Conservation (phyloP, 2,329 filamentous ascomycete species). For the Whalleya microplaca region DNA sequence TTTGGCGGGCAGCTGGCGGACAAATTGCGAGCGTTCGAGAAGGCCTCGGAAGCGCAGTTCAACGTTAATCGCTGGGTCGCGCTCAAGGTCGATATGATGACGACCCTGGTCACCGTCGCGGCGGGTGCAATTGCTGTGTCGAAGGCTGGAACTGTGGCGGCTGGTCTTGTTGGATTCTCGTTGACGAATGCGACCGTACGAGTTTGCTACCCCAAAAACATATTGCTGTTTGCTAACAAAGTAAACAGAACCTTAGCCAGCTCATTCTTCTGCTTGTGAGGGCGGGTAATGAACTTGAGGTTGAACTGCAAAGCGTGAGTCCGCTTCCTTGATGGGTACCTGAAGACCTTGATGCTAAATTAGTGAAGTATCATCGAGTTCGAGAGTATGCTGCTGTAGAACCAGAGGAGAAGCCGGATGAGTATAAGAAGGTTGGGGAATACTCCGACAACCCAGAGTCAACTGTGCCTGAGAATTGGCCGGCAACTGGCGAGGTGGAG, state of each 20-base stretch:
- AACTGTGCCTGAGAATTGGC: constrained; percentile 49
- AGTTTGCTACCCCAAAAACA: neutral
- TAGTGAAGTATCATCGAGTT: constrained; percentile 49
- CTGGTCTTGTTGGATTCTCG: constrained; percentile 60
- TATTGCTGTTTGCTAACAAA: constrained; percentile 11
- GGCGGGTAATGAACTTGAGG: constrained; percentile 59
- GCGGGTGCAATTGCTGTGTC: constrained; percentile 58
- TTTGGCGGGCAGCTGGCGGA: constrained; percentile 55
- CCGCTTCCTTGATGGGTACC: neutral
- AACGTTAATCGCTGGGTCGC: constrained; percentile 63
- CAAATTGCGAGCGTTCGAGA: constrained; percentile 51
- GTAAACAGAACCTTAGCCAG: constrained; percentile 47
- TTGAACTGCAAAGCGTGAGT: constrained; percentile 59
- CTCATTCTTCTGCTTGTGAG: constrained; percentile 57
- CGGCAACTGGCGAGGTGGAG: constrained; percentile 51
- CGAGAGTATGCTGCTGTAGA: constrained; percentile 53
- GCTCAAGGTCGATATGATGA: constrained; percentile 57
- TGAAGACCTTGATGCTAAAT: constrained; percentile 2
- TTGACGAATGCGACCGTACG: constrained; percentile 56
- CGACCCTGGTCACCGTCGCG: constrained; percentile 53
- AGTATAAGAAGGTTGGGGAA: constrained; percentile 43
- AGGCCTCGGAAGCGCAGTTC: constrained; percentile 52
- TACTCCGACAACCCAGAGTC: constrained; percentile 45
- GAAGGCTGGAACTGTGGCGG: constrained; percentile 49
- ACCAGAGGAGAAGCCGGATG: constrained; percentile 49